These are phyloP conservation scores for Annulohypoxylon bovei DNA, from an alignment of 495 filamentous ascomycete species.

Conservation along the genomic window DNA sequence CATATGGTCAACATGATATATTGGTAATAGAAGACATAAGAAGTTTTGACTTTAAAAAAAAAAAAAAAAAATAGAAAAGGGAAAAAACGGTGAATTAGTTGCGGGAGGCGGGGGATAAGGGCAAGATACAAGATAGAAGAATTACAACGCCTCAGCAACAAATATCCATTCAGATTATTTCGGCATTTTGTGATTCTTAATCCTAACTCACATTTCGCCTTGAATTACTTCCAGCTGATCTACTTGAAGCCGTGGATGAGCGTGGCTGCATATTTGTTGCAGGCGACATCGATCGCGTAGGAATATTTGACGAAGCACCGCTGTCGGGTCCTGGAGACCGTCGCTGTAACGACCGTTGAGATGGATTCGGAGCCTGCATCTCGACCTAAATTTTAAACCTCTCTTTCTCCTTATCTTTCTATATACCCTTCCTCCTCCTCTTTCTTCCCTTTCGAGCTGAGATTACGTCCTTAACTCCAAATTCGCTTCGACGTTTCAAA, in stretches of 20 bases:
- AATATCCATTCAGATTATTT: background rate
- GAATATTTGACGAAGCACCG: slow-evolving; percentile 58
- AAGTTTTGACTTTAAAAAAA: background rate
- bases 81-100: background rate
- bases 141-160: background rate
- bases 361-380: slow-evolving; percentile 54
- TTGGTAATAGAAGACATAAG: background rate
- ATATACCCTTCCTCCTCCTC: slow-evolving; percentile 34
- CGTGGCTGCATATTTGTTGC: slow-evolving; percentile 71
- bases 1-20: slow-evolving; percentile 25
- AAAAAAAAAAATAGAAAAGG: background rate
- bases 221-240: slow-evolving; percentile 52
- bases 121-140: background rate
- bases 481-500: slow-evolving; percentile 1
- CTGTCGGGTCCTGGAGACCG: slow-evolving; percentile 61
- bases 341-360: slow-evolving; percentile 57
- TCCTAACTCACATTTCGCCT: slow-evolving; percentile 63
- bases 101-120: background rate
- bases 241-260: slow-evolving; percentile 53
- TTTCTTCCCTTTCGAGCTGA: slow-evolving; percentile 15
- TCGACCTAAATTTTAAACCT: slow-evolving; percentile 11
- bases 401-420: slow-evolving; percentile 21
- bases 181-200: background rate
- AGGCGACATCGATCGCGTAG: slow-evolving; percentile 78
- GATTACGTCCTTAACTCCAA: slow-evolving; percentile 16